Evolutionary conservation across 208 protist species (phyloP), one percentile per base, ranked within the genome.

Genomic region (Acanthamoeba royreba): DNA sequence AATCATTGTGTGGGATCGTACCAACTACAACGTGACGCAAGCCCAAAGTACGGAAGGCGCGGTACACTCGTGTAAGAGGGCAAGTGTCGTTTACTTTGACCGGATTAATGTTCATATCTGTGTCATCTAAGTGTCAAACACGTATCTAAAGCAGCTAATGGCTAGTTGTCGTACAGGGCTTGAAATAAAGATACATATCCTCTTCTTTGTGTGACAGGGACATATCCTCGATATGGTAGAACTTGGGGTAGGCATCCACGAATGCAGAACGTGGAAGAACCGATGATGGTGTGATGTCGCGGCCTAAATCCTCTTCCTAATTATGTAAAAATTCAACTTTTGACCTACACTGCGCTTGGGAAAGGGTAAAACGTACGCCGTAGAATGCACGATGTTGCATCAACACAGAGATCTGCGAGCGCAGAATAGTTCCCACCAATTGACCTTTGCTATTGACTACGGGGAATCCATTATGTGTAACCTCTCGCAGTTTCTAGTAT

Each of bases 51-150:
- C 74, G 74, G 74, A 85, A 85, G 74, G 25, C 45, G 45, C 74
- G 74, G 47, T 85, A 85, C n/a, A 33, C 74, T 28, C 74, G 74
- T 19, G 74, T 85, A n/a, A 85, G 45, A 5, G 74, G 74, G 17
- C 74, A 85, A 3, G 74, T 53, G 8, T 85, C 74, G 45, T 49
- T 85, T n/a, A 85, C 74, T 19, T 85, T 85, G 42, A 85, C 25
- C 42, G 74, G 74, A 31, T 85, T 85, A 8, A 85, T 28, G 74
- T 85, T 85, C 74, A 85, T 85, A 33, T 85, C 74, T 85, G 53
- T 33, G 42, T 2, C 5, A 47, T 3, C 4, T 33, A 40, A 2
- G 45, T 45, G 45, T 7, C 13, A 33, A 69, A 33, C 8, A 33
- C 9, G 58, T 19, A 55, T 19, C 13, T 8, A 81, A 28, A 40